Conservation (phyloP, 129 eudicot species). For the Flaveria linearis region DNA sequence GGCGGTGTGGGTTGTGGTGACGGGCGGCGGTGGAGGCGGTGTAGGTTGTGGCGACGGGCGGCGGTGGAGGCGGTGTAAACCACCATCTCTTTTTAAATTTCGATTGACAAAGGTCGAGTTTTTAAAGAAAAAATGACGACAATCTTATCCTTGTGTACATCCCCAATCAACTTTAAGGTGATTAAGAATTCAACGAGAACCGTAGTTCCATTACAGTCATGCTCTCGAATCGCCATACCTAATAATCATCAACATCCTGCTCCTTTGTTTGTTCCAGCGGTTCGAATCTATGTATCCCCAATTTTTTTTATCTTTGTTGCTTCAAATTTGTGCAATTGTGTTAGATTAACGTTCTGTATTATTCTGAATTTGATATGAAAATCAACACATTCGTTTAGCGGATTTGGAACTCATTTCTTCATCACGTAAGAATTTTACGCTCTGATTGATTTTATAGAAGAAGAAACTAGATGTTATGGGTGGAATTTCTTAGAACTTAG, state of each 20-base stretch:
- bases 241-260: constrained; percentile 27
- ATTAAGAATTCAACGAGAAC: constrained; percentile 15
- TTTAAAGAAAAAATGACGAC: constrained; percentile 39
- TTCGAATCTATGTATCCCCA: constrained; percentile 20
- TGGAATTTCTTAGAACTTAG: constrained; percentile 2
- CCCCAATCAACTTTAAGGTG: constrained; percentile 14
- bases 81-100: not conserved
- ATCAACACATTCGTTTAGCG: not conserved
- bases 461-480: not conserved
- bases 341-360: not conserved
- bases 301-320: not conserved
- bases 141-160: constrained; percentile 44
- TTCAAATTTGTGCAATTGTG: not conserved
- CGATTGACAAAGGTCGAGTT: not conserved
- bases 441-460: not conserved
- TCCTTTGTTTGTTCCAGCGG: constrained; percentile 73
- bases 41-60: no score
- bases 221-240: constrained; percentile 43
- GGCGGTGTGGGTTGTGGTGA: no score
- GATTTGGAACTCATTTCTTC: constrained; percentile 1
- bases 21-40: no score
- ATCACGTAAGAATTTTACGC: not conserved
- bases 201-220: constrained; percentile 28
- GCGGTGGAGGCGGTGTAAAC: no score
- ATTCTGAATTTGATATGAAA: not conserved